Percentiles rank a stretch among this genome's conserved stretches.
These are phyloP conservation scores for Psophocarpus tetragonolobus DNA, from an alignment of 306 rosid species.

Conservation along the genomic window DNA sequence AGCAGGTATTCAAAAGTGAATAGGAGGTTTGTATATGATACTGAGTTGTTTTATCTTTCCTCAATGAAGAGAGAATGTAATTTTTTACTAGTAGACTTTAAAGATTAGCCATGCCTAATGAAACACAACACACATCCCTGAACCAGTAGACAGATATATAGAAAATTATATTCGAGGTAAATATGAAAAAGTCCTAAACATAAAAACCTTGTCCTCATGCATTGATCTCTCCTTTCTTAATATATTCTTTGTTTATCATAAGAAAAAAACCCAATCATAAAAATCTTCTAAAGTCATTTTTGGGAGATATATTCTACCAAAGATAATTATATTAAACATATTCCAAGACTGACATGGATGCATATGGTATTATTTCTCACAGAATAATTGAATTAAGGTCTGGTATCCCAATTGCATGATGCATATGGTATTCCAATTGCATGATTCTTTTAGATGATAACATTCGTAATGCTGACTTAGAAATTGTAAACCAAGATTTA, in stretches of 20 bases:
- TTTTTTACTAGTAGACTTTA: neutral
- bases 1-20: slow-evolving; percentile 53
- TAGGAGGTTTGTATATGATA: too few relatives aligned
- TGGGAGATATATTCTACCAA: neutral
- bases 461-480: neutral
- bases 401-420: too few relatives aligned
- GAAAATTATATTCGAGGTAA: neutral
- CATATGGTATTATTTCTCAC: neutral
- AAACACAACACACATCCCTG: neutral
- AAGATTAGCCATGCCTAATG: neutral
- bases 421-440: neutral
- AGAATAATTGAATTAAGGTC: neutral
- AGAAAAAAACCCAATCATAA: neutral
- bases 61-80: neutral
- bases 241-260: neutral
- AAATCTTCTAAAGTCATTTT: neutral
- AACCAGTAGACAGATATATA: neutral
- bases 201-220: neutral
- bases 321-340: neutral
- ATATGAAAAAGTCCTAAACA: neutral
- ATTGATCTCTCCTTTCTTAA: neutral
- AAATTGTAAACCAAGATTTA: neutral
- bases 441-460: neutral
- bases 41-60: neutral
- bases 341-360: neutral